Base-by-base conservation (phyloP, 352 stramenopile species). In the Phytopythium mirpurense region DNA sequence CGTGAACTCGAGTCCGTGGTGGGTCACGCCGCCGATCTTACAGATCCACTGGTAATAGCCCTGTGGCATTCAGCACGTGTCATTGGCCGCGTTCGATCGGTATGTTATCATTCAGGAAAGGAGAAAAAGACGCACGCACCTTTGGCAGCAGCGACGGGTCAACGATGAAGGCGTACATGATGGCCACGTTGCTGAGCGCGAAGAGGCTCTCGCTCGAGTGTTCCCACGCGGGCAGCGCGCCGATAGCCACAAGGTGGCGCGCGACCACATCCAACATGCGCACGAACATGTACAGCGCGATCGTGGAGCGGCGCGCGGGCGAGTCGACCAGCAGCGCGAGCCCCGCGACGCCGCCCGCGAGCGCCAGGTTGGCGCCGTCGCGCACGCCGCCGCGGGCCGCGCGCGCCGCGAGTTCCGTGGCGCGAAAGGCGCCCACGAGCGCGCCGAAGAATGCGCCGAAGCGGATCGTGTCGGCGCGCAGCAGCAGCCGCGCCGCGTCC, bases 31-130 rank as follows among this genome's bases (percentile, higher is more conserved):
- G 2, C 82, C 83, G 46, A 88, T 83, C 16, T 73, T 69, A 24
- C 85, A 71, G 56, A 95, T 91, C 78, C 83, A 93, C 34, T 89
- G 78, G 67, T 93, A 91, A 54, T 94, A 94, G 43, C 74, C 60
- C 83, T 93, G 59, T 5, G 7, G 51, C 40, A 15, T 9, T 15
- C 34, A n/a, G 0, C 11, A 15, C 34, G 15, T 38, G 34, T 38
- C 34, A 0, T 38, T n/a, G n/a, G n/a, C n/a, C n/a, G n/a, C n/a
- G n/a, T n/a, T n/a, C n/a, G n/a, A n/a, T n/a, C n/a, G n/a, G n/a
- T n/a, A n/a, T n/a, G n/a, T n/a, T n/a, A n/a, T n/a, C n/a, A n/a
- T n/a, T n/a, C n/a, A n/a, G n/a, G n/a, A n/a, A n/a, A n/a, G n/a
- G n/a, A n/a, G n/a, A n/a, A n/a, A n/a, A n/a, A n/a, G n/a, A n/a